Base-by-base conservation (phyloP, 768 basidiomycete species). In the Pulveroboletus sp. region DNA sequence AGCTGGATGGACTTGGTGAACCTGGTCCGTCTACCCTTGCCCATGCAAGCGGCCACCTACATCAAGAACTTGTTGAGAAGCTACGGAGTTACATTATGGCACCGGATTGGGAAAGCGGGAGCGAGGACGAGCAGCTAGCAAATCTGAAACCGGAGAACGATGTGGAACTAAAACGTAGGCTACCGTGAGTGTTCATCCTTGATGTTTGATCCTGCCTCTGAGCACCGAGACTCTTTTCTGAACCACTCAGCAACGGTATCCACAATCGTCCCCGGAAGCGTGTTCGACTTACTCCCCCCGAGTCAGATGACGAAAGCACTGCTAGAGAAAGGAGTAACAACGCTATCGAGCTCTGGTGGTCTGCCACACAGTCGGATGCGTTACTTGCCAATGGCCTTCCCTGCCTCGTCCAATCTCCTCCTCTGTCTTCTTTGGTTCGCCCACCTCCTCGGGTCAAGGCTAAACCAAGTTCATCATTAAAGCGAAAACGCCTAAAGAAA, bases 291-390 rank as follows among this genome's bases (percentile, higher is more conserved):
- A 72, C 67, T 1, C 68, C 74, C 13, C 64, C 74, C 55, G 56
- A 73, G 63, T 64, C 70, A 63, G 32, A 73, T 59, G 38, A 73
- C 60, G 54, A 66, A 67, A 35, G 18, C 32, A 39, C 33, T 1
- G 5, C 26, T 47, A 45, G 46, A 21, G 72, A 71, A 17, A 70
- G 73, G 48, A 72, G 75, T 21, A 55, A 45, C 40, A 78, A 79
- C 37, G 57, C 73, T 4, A 71, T 74, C 6, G 77, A 82, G 33
- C 65, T 84, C 6, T 92, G 89, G 89, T 91, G 89, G 89, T 73
- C 78, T 27, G 84, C 83, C 4, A 75, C 82, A 33, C 80, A 80
- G 56, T 81, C 79, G 2, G 81, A 85, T 57, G 60, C 72, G 2
- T 71, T 89, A 18, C 65, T 87, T 26, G 77, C 74, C 24, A 85